Evolutionary conservation across 495 filamentous ascomycete genomes (phyloP).

Genomic region (Podospora didyma): DNA sequence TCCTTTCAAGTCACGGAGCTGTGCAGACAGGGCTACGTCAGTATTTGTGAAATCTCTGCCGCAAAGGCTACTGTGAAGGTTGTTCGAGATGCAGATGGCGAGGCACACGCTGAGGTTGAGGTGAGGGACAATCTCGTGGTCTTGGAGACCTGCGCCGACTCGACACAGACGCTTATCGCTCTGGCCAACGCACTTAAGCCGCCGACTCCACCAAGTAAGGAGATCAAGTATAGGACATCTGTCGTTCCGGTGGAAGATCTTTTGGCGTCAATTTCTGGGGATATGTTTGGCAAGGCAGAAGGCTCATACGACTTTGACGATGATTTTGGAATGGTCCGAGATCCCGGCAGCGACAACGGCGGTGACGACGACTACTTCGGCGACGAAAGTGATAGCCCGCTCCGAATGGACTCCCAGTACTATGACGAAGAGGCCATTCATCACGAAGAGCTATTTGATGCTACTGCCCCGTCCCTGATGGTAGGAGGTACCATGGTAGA

Average conservation of each 20-base stretch:
- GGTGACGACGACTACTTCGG: conserved; percentile 35
- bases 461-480: conserved; percentile 29
- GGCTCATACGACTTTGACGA: conserved; percentile 55
- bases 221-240: conserved; percentile 81
- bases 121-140: conserved; percentile 80
- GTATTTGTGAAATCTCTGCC: conserved; percentile 77
- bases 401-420: conserved; percentile 38
- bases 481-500: conserved; percentile 34
- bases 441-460: conserved; percentile 39
- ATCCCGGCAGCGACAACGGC: conserved; percentile 28
- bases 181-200: conserved; percentile 78
- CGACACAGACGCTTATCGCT: conserved; percentile 84
- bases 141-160: conserved; percentile 93
- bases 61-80: conserved; percentile 61
- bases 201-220: conserved; percentile 73
- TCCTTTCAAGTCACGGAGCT: conserved; percentile 62
- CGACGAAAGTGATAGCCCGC: conserved; percentile 28
- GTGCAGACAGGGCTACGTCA: conserved; percentile 71
- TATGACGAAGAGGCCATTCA: conserved; percentile 31
- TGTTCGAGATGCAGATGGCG: conserved; percentile 44
- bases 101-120: conserved; percentile 72
- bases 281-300: conserved; percentile 64
- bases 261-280: conserved; percentile 81
- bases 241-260: conserved; percentile 82
- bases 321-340: conserved; percentile 45